Evolutionary conservation across 2,329 filamentous ascomycete genomes (phyloP), one percentile per base, ranked within the genome.

Genomic region (Graphilbum sp.): DNA sequence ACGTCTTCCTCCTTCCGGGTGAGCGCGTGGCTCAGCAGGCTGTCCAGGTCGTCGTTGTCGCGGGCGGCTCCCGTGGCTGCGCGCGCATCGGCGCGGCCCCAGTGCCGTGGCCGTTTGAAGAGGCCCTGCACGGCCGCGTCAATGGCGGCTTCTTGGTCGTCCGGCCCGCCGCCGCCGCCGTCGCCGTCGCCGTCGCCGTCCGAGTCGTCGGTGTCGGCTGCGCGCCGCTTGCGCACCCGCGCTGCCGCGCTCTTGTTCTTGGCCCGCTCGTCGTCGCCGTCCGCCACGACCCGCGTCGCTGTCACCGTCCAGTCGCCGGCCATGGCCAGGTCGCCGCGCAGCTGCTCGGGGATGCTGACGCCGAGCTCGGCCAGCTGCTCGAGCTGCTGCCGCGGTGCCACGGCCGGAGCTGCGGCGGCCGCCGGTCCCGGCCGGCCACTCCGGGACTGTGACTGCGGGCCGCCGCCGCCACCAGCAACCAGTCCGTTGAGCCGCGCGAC

Each of bases 321-420:
- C 63, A 95, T 75, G 5, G 87, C 86, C 72, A 95, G 75, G 42
- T 90, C 83, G 2, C 70, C 66, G 42, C 84, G 67, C 40, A 84
- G 75, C 46, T 81, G 76, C 33, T 83, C 76, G 1, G 90, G 90
- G 38, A 96, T 72, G 34, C 75, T 73, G 35, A 98, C 75, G 1
- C 90, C 90, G 67, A 98, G 70, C 27, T 80, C 82, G 5, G 80
- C 86, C 11, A 98, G 65, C 57, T 96, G 86, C 45, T 86, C 78
- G 50, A 92, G 72, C 59, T 98, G 90, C 39, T 69, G 70, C 57
- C 88, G 88, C 40, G 84, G 59, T 1, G 69, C 68, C 2, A 66
- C 63, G 31, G 44, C 63, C 60, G 44, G 18, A 17, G 55, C 47
- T 13, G 57, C 53, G 18, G 61, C 50, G 41, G 39, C 15, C 53